These are phyloP conservation scores for Stephania japonica DNA, from an alignment of 164 flowering plant species.

Conservation along the genomic window DNA sequence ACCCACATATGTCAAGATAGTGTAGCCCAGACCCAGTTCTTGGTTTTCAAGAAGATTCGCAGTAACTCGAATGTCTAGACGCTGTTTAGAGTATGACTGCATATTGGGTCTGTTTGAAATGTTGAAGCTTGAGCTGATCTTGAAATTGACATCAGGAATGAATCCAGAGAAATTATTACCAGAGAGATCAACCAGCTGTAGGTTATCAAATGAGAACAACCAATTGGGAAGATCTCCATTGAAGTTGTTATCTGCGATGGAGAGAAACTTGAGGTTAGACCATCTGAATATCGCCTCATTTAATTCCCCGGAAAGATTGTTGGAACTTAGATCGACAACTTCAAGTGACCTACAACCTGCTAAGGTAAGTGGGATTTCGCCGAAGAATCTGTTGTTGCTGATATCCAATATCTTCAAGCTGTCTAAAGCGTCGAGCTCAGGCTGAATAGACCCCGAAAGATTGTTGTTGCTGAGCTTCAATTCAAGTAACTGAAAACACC, in stretches of 20 bases:
- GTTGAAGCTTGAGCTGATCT: conserved; percentile 47
- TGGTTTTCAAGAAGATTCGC: conserved; percentile 27
- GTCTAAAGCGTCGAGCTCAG: conserved; percentile 86
- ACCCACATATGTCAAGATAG: conserved; percentile 37
- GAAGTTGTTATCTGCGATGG: conserved; percentile 67
- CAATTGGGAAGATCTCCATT: conserved; percentile 66
- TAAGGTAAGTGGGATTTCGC: conserved; percentile 81
- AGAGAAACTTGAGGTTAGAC: conserved; percentile 67
- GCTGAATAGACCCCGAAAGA: conserved; percentile 79
- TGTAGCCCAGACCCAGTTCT: conserved; percentile 50
- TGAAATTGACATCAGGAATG: conserved; percentile 68
- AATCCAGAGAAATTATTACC: conserved; percentile 71
- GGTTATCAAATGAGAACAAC: conserved; percentile 59
- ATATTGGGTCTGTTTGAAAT: conserved; percentile 12
- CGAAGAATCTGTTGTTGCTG: conserved; percentile 70
- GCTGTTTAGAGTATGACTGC: conserved; percentile 8
- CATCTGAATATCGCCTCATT: conserved; percentile 80
- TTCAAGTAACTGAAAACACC: conserved; percentile 84
- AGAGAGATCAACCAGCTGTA: conserved; percentile 62
- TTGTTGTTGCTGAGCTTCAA: conserved; percentile 70
- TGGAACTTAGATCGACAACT: conserved; percentile 77
- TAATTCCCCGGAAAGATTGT: conserved; percentile 66
- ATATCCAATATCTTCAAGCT: conserved; percentile 74
- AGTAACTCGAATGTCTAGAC: conserved; percentile 29
- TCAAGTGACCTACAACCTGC: conserved; percentile 94